Evolutionary conservation across 352 stramenopile species (phyloP).

Genomic region (Globisporangium ultimum): DNA sequence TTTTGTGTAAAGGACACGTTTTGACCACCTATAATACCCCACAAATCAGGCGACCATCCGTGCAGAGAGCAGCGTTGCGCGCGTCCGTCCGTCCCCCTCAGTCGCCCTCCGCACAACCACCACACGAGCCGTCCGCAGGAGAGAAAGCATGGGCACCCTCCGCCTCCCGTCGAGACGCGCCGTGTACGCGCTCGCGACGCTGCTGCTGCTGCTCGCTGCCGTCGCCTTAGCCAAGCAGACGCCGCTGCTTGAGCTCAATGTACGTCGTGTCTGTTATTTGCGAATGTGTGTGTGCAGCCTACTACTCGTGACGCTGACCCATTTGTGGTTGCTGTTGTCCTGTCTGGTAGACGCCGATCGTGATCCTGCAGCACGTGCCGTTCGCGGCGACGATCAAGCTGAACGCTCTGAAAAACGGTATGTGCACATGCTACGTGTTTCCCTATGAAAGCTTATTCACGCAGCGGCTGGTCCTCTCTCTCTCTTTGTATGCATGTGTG

Average conservation of each 20-base stretch:
- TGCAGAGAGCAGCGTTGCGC: background rate
- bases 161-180: background rate
- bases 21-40: too few species aligned
- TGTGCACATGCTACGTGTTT: background rate
- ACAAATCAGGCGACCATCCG: background rate
- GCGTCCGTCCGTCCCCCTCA: background rate
- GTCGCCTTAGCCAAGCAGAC: constrained; percentile 6
- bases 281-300: background rate
- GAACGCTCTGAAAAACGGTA: constrained; percentile 73
- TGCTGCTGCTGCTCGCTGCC: background rate
- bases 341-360: constrained; percentile 41
- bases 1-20: background rate
- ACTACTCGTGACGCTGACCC: background rate
- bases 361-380: constrained; percentile 69
- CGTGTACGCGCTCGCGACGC: background rate
- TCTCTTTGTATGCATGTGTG: background rate
- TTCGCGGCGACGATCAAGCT: constrained; percentile 69
- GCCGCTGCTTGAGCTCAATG: constrained; percentile 4
- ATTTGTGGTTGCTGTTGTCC: background rate
- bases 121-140: background rate
- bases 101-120: too few species aligned
- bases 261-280: constrained; percentile 1
- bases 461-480: background rate
- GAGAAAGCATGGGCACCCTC: background rate
- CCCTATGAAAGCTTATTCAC: background rate